These are phyloP conservation scores for Cucumis sativus DNA, from an alignment of 306 rosid species.

Conservation along the genomic window DNA sequence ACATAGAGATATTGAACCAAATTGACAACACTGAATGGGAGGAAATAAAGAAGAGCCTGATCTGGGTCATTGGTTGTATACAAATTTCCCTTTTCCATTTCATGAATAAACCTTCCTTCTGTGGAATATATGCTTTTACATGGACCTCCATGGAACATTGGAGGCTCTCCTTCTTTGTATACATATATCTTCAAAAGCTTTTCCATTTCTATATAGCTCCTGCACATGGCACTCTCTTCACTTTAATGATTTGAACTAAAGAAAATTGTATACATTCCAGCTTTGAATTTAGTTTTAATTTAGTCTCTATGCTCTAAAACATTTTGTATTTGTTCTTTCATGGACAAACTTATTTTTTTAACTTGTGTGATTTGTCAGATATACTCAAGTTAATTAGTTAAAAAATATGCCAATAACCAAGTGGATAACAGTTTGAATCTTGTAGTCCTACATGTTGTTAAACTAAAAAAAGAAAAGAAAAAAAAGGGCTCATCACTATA, in stretches of 20 bases:
- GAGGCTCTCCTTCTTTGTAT: slow-evolving; percentile 32
- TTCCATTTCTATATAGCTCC: slow-evolving; percentile 36
- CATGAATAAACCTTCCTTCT: slow-evolving; percentile 32
- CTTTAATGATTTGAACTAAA: background rate
- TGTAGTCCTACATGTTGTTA: too few species aligned
- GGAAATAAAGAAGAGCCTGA: slow-evolving; percentile 27
- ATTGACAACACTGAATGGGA: slow-evolving; percentile 34
- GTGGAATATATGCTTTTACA: slow-evolving; percentile 38
- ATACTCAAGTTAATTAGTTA: too few species aligned
- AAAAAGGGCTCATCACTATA: too few species aligned
- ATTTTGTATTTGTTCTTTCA: background rate
- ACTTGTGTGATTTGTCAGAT: too few species aligned
- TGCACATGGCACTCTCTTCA: background rate
- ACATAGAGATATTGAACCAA: slow-evolving; percentile 28
- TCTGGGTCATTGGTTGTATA: slow-evolving; percentile 22
- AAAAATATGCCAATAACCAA: too few species aligned
- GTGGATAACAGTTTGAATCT: too few species aligned
- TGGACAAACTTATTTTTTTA: too few species aligned
- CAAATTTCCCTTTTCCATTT: slow-evolving; percentile 21
- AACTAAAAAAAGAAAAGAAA: too few species aligned
- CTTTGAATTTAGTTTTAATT: background rate
- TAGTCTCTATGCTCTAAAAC: background rate
- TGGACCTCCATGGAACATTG: slow-evolving; percentile 35
- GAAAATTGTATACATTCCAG: too few species aligned
- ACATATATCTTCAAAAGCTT: slow-evolving; percentile 24